Percentiles rank a stretch among this genome's conserved stretches.
These are phyloP conservation scores for Klebsormidium nitens DNA, from an alignment of 139 green algal species.

Conservation along the genomic window DNA sequence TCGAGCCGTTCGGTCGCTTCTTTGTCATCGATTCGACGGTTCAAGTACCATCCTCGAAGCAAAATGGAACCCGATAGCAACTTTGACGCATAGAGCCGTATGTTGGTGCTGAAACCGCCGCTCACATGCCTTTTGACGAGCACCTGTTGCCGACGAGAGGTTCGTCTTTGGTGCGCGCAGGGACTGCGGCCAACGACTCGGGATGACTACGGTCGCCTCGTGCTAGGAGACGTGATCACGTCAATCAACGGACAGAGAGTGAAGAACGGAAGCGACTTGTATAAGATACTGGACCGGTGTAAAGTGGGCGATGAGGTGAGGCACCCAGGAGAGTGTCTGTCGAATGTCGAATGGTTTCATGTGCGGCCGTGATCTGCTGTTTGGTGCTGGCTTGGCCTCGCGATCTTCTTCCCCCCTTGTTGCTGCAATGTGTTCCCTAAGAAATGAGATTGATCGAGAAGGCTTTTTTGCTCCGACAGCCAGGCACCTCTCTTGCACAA, in stretches of 20 bases:
- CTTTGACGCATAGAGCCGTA: too few relatives aligned
- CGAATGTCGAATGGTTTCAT: background rate
- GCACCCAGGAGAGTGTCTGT: background rate
- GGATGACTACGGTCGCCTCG: constrained; percentile 44
- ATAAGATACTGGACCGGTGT: constrained; percentile 45
- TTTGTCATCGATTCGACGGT: too few relatives aligned
- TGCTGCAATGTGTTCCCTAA: background rate
- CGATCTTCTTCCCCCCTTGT: background rate
- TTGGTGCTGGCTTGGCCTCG: background rate
- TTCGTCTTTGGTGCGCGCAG: constrained; percentile 21
- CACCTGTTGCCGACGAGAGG: too few relatives aligned
- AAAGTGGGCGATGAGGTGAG: constrained; percentile 37
- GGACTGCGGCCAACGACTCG: constrained; percentile 40
- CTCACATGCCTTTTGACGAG: too few relatives aligned
- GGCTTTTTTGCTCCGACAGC: background rate
- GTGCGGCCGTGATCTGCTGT: background rate
- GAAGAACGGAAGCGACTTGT: constrained; percentile 45
- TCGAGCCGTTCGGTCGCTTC: too few relatives aligned
- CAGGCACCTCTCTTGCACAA: too few relatives aligned
- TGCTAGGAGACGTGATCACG: constrained; percentile 52
- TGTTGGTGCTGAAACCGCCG: too few relatives aligned
- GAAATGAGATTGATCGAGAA: background rate
- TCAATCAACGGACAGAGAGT: constrained; percentile 41
- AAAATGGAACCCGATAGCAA: too few relatives aligned
- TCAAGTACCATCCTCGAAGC: too few relatives aligned